Evolutionary conservation across 805 yeast species (phyloP), one percentile per base, ranked within the genome.

Genomic region (Isabelozyma heimii): DNA sequence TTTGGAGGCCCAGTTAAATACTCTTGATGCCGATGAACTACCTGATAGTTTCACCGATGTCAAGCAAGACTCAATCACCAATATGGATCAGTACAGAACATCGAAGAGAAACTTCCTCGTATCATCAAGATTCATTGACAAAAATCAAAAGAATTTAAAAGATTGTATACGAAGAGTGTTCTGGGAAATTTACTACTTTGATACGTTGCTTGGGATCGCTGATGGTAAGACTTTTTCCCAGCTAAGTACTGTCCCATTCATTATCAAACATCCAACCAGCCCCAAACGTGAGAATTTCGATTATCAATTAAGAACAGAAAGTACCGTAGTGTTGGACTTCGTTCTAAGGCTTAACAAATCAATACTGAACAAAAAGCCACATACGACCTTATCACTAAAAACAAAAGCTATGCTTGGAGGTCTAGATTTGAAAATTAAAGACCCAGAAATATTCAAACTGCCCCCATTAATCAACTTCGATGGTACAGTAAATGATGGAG

Each of bases 401-500:
- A 61, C 79, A 54, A 70, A 70, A 38, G 81, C 81, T 1, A 71
- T 79, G 0, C 60, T 79, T 16, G 79, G 81, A 2, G 77, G 73
- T 51, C 76, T 81, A 82, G 81, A 77, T 51, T 57, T 79, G 66
- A 68, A 69, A 49, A 62, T 79, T 26, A 70, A 44, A 9, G 55
- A 75, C 44, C 81, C 81, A 0, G 73, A 68, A 37, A 52, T 69
- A 15, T 73, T 69, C 51, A 62, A 66, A 46, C 61, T 73, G 8
- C 81, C 82, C 0, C 69, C 69, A 46, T 59, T 80, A 28, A 67
- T 79, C 10, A 68, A 72, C 52, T 55, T 66, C 13, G 61, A 62
- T 52, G 83, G 83, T 1, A 52, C 52, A 5, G 78, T 79, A 10
- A 80, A 80, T 55, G 82, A 80, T 48, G 84, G 83, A 27, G 75